Evolutionary conservation across 140 eudicot genomes (phyloP).

Genomic region (Oenanthe javanica): DNA sequence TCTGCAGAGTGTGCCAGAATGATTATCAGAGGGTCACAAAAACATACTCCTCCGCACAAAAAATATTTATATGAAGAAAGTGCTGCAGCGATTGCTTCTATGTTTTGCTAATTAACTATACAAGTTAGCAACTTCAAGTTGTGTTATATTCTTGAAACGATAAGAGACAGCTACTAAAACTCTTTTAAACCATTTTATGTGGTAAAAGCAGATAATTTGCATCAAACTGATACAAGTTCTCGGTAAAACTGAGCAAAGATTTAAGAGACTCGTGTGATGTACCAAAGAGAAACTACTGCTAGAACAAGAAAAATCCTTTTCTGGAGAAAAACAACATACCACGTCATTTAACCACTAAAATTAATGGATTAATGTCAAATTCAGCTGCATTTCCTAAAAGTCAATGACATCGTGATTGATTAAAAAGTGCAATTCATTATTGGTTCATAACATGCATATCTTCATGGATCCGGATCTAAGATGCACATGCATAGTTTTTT

Average conservation of each 20-base stretch:
- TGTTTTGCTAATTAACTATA: neutral
- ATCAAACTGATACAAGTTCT: neutral
- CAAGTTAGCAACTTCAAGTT: neutral
- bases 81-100: neutral
- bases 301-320: neutral
- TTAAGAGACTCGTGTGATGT: neutral
- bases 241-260: neutral
- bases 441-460: neutral
- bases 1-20: neutral
- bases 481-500: neutral
- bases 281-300: neutral
- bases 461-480: slow-evolving; percentile 1
- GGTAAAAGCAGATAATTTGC: neutral
- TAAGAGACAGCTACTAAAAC: neutral
- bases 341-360: neutral
- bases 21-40: neutral
- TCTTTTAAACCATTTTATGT: neutral
- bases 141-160: neutral
- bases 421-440: neutral
- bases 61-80: neutral
- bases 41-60: neutral
- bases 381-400: neutral
- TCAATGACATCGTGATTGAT: neutral
- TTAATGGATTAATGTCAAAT: neutral
- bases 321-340: neutral